A percentile compares a stretch with the other conserved stretches of the same genome.
phyloP scores from a whole-genome alignment of 2,329 filamentous ascomycete species.

The Sporothrix pseudoabietina region DNA sequence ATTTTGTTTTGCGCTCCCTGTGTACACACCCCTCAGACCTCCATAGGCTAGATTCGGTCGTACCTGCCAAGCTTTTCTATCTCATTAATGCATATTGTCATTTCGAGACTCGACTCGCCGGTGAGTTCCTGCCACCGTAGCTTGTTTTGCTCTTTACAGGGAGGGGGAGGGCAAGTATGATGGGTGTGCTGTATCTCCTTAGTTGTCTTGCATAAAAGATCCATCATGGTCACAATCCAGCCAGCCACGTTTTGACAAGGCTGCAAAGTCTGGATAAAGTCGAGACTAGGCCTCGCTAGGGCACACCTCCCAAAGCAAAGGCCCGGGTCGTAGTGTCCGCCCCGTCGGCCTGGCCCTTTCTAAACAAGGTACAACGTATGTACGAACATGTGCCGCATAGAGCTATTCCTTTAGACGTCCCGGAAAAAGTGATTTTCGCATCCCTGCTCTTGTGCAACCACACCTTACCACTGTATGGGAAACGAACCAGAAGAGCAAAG shows the following conservation, averaged over 20 bases:
- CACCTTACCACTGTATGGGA: not conserved
- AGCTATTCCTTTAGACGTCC: not conserved
- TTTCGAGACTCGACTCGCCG: not conserved
- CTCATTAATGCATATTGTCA: not conserved
- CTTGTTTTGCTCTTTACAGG: not conserved
- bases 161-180: not conserved
- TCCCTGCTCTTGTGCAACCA: conserved; percentile 17
- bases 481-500: not conserved
- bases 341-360: not conserved
- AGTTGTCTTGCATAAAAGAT: not conserved
- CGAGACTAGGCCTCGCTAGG: not conserved
- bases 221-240: not conserved
- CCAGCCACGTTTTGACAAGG: not conserved
- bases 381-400: conserved; percentile 1
- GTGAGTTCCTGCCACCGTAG: not conserved
- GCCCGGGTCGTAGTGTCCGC: not conserved
- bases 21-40: not conserved
- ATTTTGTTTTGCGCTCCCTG: not conserved
- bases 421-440: not conserved
- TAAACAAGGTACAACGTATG: not conserved
- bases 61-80: not conserved
- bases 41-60: not conserved
- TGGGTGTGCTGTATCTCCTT: not conserved
- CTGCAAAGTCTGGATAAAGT: not conserved
- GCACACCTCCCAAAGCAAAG: not conserved